These are phyloP conservation scores for Nothophytophthora sp. DNA, from an alignment of 352 stramenopile genomes.

Conservation along the genomic window DNA sequence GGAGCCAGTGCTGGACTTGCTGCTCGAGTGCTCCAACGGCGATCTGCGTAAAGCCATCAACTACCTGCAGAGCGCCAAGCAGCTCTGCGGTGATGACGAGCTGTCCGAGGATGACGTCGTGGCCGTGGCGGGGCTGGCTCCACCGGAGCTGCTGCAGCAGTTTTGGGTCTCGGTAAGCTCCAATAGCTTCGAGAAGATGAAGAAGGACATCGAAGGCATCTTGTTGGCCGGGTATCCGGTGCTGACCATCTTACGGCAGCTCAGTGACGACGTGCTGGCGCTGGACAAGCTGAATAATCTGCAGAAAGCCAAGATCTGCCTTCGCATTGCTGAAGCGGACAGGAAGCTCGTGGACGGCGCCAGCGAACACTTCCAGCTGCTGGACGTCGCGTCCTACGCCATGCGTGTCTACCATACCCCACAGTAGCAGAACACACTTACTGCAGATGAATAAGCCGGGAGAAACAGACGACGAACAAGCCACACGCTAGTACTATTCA, in stretches of 20 bases:
- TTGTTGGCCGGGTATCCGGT: conserved; percentile 93
- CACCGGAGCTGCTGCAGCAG: conserved; percentile 69
- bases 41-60: conserved; percentile 99
- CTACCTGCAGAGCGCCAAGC: conserved; percentile 96
- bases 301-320: conserved; percentile 93
- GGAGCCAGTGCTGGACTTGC: conserved; percentile 81
- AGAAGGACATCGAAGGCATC: conserved; percentile 91
- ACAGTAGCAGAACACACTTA: conserved; percentile 9
- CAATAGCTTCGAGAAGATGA: conserved; percentile 90
- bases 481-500: conserved; percentile 15
- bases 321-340: conserved; percentile 95
- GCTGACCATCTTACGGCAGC: conserved; percentile 89
- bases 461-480: too few species aligned
- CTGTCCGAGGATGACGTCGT: conserved; percentile 79
- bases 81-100: conserved; percentile 84
- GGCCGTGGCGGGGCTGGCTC: conserved; percentile 82
- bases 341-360: conserved; percentile 96
- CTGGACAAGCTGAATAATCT: conserved; percentile 84
- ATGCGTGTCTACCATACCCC: conserved; percentile 72
- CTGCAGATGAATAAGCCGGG: too few species aligned
- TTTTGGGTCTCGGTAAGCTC: conserved; percentile 81
- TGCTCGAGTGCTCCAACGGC: conserved; percentile 93
- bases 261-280: conserved; percentile 83
- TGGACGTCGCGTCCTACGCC: conserved; percentile 92
- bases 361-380: conserved; percentile 96